Conservation (phyloP, 306 rosid species). For the Sesbania bispinosa region DNA sequence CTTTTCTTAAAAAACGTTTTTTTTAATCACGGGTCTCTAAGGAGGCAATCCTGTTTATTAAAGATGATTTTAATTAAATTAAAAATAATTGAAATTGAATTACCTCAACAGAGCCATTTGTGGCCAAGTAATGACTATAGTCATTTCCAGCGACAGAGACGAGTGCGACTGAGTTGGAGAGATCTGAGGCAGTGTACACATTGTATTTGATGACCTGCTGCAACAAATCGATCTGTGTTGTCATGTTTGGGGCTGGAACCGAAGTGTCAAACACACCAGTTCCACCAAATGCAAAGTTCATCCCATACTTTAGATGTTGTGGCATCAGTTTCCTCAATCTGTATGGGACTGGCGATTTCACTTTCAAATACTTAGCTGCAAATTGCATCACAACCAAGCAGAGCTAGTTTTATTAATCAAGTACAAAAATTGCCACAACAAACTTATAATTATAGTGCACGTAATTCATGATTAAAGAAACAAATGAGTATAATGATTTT, state of each 20-base stretch:
- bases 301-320: slow-evolving; percentile 53
- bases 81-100: not conserved
- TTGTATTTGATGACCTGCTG: slow-evolving; percentile 30
- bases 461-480: too few species aligned
- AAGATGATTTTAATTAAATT: too few species aligned
- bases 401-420: not conserved
- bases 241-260: slow-evolving; percentile 66
- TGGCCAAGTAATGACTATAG: slow-evolving; percentile 38
- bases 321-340: slow-evolving; percentile 41
- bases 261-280: slow-evolving; percentile 74
- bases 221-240: slow-evolving; percentile 63
- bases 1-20: too few species aligned
- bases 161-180: slow-evolving; percentile 57
- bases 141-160: slow-evolving; percentile 84
- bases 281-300: slow-evolving; percentile 90
- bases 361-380: slow-evolving; percentile 63
- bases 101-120: slow-evolving; percentile 53
- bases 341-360: slow-evolving; percentile 81
- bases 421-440: not conserved
- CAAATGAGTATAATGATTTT: too few species aligned
- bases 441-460: not conserved
- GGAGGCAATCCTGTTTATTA: too few species aligned
- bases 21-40: too few species aligned
- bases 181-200: slow-evolving; percentile 32
- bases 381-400: not conserved